Conservation (phyloP, 768 basidiomycete species). For the Botryobasidium botryosum region DNA sequence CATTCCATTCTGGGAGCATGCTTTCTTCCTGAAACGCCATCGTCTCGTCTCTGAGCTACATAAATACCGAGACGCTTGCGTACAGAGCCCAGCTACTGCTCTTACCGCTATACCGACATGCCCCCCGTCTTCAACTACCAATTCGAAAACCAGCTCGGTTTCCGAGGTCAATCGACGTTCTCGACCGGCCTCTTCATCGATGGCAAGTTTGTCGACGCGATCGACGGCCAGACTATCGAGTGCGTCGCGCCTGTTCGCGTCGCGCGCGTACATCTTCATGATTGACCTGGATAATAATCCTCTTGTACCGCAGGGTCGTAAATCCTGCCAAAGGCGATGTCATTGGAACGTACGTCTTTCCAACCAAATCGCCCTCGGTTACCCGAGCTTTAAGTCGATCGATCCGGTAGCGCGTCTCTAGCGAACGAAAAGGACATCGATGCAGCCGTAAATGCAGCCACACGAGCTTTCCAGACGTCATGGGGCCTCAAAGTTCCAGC, state of each 20-base stretch:
- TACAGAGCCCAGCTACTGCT: no score
- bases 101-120: no score
- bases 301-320: slow-evolving; percentile 39
- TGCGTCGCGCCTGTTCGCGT: no score
- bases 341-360: slow-evolving; percentile 24
- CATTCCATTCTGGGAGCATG: no score
- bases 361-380: background rate
- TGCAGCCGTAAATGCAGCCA: slow-evolving; percentile 49
- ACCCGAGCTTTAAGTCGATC: no score
- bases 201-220: slow-evolving; percentile 45
- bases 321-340: slow-evolving; percentile 53
- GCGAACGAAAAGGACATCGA: slow-evolving; percentile 60
- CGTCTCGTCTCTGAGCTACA: no score
- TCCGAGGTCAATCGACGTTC: slow-evolving; percentile 17
- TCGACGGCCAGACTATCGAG: slow-evolving; percentile 47
- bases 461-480: slow-evolving; percentile 39
- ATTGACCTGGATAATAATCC: no score
- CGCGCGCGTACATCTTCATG: no score
- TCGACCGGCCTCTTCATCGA: slow-evolving; percentile 58
- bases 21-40: no score
- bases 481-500: slow-evolving; percentile 56
- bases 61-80: no score
- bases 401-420: slow-evolving; percentile 29
- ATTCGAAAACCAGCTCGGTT: no score
- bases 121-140: no score